Conservation (phyloP, 805 yeast species). For the Vanderwaltozyma yarrowii region DNA sequence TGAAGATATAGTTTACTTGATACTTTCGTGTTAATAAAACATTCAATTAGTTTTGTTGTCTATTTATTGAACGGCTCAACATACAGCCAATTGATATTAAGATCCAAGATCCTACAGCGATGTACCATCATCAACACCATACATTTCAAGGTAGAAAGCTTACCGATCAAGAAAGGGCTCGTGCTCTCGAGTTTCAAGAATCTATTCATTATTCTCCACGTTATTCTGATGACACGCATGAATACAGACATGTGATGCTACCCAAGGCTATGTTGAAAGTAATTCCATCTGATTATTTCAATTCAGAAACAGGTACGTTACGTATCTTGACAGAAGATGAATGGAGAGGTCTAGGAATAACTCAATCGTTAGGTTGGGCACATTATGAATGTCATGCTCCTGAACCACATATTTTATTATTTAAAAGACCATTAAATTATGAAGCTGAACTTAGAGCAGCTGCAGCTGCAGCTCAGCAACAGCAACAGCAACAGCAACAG, state of each 20-base stretch:
- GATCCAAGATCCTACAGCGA: neutral
- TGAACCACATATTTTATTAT: slow-evolving; percentile 91
- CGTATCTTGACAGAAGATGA: slow-evolving; percentile 89
- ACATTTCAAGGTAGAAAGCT: slow-evolving; percentile 48
- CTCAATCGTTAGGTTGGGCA: slow-evolving; percentile 95
- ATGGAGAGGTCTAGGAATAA: slow-evolving; percentile 97
- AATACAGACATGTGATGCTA: slow-evolving; percentile 92
- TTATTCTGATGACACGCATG: slow-evolving; percentile 84
- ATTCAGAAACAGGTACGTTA: slow-evolving; percentile 86
- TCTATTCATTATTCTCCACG: slow-evolving; percentile 87
- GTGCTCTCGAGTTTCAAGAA: slow-evolving; percentile 85
- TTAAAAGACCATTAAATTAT: slow-evolving; percentile 59
- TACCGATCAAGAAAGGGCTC: slow-evolving; percentile 72
- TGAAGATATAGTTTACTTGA: no score
- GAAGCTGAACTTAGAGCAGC: slow-evolving; percentile 32
- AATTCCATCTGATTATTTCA: slow-evolving; percentile 90
- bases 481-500: slow-evolving; percentile 13
- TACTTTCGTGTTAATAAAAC: no score
- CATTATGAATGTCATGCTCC: slow-evolving; percentile 98
- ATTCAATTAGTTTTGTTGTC: no score
- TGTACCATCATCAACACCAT: slow-evolving; percentile 26
- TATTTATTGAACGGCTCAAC: no score
- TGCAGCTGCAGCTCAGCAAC: slow-evolving; percentile 19
- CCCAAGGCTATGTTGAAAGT: slow-evolving; percentile 93
- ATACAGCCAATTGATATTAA: no score